Percentiles rank a stretch among this genome's conserved stretches.
These are phyloP conservation scores for Letharia columbiana DNA, from an alignment of 495 filamentous ascomycete species.

Conservation along the genomic window DNA sequence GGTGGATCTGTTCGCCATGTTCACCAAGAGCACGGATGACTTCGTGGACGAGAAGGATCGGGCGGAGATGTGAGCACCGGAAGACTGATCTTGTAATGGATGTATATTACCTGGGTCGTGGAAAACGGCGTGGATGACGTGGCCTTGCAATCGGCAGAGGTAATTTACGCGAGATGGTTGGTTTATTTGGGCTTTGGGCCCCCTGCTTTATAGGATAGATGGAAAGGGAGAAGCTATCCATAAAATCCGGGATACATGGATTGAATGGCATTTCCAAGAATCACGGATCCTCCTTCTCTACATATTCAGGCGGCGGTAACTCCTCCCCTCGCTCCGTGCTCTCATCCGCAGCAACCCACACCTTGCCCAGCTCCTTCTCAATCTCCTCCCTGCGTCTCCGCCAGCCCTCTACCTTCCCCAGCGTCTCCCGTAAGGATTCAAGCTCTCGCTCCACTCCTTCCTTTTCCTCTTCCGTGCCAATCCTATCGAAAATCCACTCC, in stretches of 20 bases:
- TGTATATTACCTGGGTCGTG: too few relatives aligned
- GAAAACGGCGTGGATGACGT: too few relatives aligned
- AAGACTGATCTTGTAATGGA: too few relatives aligned
- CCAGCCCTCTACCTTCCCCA: slow-evolving; percentile 77
- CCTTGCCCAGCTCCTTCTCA: slow-evolving; percentile 54
- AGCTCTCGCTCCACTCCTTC: slow-evolving; percentile 84
- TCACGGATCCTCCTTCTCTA: slow-evolving; percentile 1
- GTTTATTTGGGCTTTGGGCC: neutral
- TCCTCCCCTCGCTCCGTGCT: slow-evolving; percentile 21
- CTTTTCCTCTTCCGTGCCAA: slow-evolving; percentile 88
- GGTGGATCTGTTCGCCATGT: too few relatives aligned
- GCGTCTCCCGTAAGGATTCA: slow-evolving; percentile 65
- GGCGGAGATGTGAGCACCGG: too few relatives aligned
- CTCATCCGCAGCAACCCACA: slow-evolving; percentile 41
- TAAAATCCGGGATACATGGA: neutral
- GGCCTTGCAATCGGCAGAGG: too few relatives aligned
- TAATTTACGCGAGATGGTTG: neutral
- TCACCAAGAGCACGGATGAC: too few relatives aligned
- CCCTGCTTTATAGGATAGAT: slow-evolving; percentile 7
- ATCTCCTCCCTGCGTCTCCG: slow-evolving; percentile 71
- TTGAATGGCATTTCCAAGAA: neutral
- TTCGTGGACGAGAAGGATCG: too few relatives aligned
- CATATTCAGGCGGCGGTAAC: slow-evolving; percentile 12
- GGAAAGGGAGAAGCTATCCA: neutral
- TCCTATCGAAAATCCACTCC: slow-evolving; percentile 82